These are phyloP conservation scores for Aspergillus sp. DNA, from an alignment of 2,329 filamentous ascomycete genomes.

Conservation along the genomic window DNA sequence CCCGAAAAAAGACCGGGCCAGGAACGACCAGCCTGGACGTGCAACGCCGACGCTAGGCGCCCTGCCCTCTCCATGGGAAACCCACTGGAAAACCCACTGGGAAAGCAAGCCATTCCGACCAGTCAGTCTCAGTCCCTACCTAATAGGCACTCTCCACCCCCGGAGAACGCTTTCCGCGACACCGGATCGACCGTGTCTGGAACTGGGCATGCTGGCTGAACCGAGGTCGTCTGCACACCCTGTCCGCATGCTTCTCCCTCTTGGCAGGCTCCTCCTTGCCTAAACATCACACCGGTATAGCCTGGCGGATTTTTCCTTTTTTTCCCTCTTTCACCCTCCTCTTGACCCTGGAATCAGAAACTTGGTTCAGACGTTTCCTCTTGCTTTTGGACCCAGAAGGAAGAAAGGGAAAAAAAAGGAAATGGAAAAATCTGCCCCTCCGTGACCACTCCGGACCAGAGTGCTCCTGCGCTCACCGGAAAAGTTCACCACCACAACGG, in stretches of 20 bases:
- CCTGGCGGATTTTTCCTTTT: too few relatives aligned
- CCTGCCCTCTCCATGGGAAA: background rate
- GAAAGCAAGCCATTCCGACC: background rate
- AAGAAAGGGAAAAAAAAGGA: too few relatives aligned
- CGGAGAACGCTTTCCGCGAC: slow-evolving; percentile 14
- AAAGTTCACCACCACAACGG: background rate
- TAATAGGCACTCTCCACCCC: slow-evolving; percentile 5
- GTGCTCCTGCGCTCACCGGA: background rate
- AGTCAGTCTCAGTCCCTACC: background rate
- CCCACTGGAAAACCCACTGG: too few relatives aligned
- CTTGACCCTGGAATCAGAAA: too few relatives aligned
- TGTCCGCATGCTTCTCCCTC: too few relatives aligned
- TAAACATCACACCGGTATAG: slow-evolving; percentile 3
- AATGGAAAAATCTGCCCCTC: too few relatives aligned
- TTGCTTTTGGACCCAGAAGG: too few relatives aligned
- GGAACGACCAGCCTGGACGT: background rate
- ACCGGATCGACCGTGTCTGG: slow-evolving; percentile 6
- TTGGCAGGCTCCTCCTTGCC: slow-evolving; percentile 1
- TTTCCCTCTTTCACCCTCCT: too few relatives aligned
- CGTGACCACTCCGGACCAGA: background rate
- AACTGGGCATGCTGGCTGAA: too few relatives aligned
- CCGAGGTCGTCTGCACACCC: background rate
- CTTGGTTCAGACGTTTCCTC: too few relatives aligned
- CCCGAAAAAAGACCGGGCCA: slow-evolving; percentile 3
- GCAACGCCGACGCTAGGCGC: slow-evolving; percentile 8